These are phyloP conservation scores for Cyclostephanos tholiformis DNA, from an alignment of 108 stramenopile genomes.

Conservation along the genomic window DNA sequence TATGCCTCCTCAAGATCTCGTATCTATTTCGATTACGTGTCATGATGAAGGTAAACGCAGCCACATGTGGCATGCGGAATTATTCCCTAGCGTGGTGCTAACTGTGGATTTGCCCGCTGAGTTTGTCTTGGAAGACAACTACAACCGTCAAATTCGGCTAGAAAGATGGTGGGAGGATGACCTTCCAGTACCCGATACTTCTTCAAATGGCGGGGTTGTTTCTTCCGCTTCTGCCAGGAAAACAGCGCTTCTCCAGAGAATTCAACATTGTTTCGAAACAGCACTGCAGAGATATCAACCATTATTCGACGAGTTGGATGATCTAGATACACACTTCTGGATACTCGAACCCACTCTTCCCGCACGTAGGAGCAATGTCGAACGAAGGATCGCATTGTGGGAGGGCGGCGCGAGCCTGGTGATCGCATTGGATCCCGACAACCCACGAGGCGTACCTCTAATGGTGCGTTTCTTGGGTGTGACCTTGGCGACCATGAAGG, in stretches of 20 bases:
- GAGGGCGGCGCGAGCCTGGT: constrained; percentile 54
- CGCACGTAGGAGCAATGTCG: constrained; percentile 38
- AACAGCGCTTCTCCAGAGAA: constrained; percentile 22
- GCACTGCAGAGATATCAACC: constrained; percentile 41
- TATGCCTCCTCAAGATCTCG: constrained; percentile 28
- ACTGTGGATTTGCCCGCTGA: constrained; percentile 45
- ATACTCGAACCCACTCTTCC: constrained; percentile 52
- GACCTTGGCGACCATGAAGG: constrained; percentile 33
- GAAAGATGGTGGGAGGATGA: constrained; percentile 48
- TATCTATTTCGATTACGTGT: constrained; percentile 46
- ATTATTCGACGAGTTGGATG: constrained; percentile 53
- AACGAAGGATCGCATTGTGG: constrained; percentile 54
- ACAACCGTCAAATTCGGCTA: constrained; percentile 4
- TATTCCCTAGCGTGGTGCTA: constrained; percentile 39
- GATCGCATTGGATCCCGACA: constrained; percentile 51
- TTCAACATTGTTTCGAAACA: constrained; percentile 34
- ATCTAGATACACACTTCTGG: constrained; percentile 50
- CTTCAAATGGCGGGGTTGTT: not conserved
- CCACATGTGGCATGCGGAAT: constrained; percentile 52
- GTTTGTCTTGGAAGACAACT: constrained; percentile 30
- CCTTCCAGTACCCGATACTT: not conserved
- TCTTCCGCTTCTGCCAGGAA: not conserved
- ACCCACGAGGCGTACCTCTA: constrained; percentile 37
- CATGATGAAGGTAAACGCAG: constrained; percentile 30
- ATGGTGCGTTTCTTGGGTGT: constrained; percentile 52